Base-by-base conservation (phyloP, 129 eudicot genomes). In the Flaveria brownii region DNA sequence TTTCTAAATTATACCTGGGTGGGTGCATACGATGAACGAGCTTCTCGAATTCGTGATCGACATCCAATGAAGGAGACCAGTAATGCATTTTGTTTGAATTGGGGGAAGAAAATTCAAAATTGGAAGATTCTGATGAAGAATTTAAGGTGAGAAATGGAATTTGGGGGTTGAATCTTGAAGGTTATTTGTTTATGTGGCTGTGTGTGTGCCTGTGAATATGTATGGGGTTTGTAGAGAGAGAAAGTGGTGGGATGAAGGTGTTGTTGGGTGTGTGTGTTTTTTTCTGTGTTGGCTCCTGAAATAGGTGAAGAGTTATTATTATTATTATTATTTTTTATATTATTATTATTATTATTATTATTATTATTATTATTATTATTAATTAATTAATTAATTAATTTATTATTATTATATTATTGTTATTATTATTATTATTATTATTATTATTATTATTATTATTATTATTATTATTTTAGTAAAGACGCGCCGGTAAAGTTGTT, bases 21-120 rank as follows among this genome's bases (percentile, higher is more conserved):
- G 97, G 97, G 74, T 92, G 89, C 88, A 92, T 89, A 70, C 97
- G 91, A 77, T 75, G 41, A 13, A 87, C 91, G 22, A 92, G 92
- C 86, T 92, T 92, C 80, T 89, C 92, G 45, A 92, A 92, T 83
- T 92, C 97, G 55, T 89, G 89, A 78, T 85, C 88, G 55, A 84
- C 90, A 60, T 84, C 75, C 67, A 85, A 33, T 3, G 96, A 89
- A 70, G 92, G 75, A 52, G 86, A 70, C 85, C 86, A 86, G 70
- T 78, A 80, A 70, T 89, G 91, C 97, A 92, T 92, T 75, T 78
- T 26, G 50, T 1, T 22, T 3, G 12, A 59, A 59, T 39, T 23
- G 50, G 23, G 8, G 1, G 5, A 9, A 0, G 0, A 8, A 20
- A 20, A 20, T 20, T 20, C 22, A 20, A 11, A 71, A 28, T 9